A percentile compares a stretch with the other conserved stretches of the same genome.
These are phyloP conservation scores for Aureobasidium sp. DNA, from an alignment of 2,329 filamentous ascomycete genomes.

Conservation along the genomic window DNA sequence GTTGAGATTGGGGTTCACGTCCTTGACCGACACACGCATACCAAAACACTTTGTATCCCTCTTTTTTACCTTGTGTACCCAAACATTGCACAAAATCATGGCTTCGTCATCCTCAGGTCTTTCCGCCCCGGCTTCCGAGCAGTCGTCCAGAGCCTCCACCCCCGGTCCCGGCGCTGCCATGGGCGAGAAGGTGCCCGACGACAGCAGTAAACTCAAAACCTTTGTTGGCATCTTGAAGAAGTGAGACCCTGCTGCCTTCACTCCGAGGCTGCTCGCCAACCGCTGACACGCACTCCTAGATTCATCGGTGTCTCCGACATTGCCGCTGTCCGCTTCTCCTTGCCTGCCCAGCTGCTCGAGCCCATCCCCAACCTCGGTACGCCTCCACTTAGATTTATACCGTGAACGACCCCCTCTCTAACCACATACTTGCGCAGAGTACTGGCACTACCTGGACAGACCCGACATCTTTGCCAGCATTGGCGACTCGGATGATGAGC, in stretches of 20 bases:
- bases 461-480: constrained; percentile 80
- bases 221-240: constrained; percentile 82
- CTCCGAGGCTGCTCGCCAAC: not conserved
- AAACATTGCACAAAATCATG: not conserved
- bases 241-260: constrained; percentile 45
- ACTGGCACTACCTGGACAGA: constrained; percentile 96
- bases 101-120: constrained; percentile 9
- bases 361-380: constrained; percentile 82
- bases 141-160: constrained; percentile 8
- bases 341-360: constrained; percentile 91
- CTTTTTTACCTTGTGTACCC: not conserved
- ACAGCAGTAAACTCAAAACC: constrained; percentile 80
- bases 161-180: constrained; percentile 11
- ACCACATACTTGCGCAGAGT: constrained; percentile 50
- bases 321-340: constrained; percentile 87
- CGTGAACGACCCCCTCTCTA: not conserved
- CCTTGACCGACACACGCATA: not conserved
- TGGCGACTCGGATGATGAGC: constrained; percentile 81
- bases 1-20: not conserved
- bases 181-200: constrained; percentile 55
- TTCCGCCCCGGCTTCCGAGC: constrained; percentile 4
- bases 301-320: constrained; percentile 97
- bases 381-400: constrained; percentile 15
- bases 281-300: constrained; percentile 38
- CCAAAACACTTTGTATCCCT: not conserved